Evolutionary conservation across 345 rosid genomes (phyloP).

Genomic region (Capsella bursapastoris): DNA sequence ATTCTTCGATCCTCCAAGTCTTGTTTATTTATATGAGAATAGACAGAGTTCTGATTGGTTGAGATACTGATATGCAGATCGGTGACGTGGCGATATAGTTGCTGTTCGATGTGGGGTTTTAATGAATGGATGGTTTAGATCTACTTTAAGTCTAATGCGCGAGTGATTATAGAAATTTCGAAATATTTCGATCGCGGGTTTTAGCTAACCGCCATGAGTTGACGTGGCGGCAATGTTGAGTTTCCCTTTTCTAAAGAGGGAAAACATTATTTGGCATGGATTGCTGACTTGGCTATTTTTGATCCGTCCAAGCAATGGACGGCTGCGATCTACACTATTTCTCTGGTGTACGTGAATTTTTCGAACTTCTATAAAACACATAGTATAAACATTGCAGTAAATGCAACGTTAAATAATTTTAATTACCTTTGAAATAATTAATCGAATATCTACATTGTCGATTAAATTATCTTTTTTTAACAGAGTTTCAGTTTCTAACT

Average conservation of each 20-base stretch:
- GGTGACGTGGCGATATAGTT: not conserved
- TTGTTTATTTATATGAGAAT: slow-evolving; percentile 1
- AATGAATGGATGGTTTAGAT: slow-evolving; percentile 37
- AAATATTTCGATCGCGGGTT: not conserved
- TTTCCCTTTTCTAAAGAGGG: no score
- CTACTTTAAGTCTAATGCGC: not conserved
- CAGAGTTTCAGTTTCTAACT: no score
- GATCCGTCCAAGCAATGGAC: not conserved
- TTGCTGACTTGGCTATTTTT: slow-evolving; percentile 25
- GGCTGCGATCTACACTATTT: not conserved
- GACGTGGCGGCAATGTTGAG: slow-evolving; percentile 28
- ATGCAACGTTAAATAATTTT: no score
- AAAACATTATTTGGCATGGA: slow-evolving; percentile 17
- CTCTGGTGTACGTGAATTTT: no score
- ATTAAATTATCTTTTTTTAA: no score
- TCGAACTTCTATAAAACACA: no score
- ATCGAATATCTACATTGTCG: no score
- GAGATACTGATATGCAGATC: not conserved
- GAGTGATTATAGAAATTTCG: not conserved
- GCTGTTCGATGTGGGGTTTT: not conserved
- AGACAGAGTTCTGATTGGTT: slow-evolving; percentile 18
- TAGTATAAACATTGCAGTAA: no score
- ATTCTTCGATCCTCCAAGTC: not conserved
- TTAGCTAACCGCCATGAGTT: slow-evolving; percentile 3
- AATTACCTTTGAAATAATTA: no score